These are phyloP conservation scores for Leccinum cinnamomeum DNA, from an alignment of 1,284 basidiomycete species.

Conservation along the genomic window DNA sequence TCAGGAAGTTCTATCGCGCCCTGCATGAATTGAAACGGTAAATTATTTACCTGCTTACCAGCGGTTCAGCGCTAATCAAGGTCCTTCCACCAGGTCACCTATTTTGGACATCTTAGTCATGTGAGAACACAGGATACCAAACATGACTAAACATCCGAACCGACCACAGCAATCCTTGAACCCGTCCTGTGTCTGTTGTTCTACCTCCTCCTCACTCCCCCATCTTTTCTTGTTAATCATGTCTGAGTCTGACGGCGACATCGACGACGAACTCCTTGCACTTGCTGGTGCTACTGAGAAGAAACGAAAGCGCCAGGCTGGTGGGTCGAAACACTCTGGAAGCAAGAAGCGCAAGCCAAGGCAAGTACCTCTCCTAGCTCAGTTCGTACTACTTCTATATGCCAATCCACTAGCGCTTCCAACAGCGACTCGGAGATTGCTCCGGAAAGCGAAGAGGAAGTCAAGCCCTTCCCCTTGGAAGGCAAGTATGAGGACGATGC, in stretches of 20 bases:
- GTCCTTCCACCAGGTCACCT: not conserved
- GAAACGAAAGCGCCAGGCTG: slow-evolving; percentile 46
- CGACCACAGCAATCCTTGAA: not conserved
- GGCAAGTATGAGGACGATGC: slow-evolving; percentile 85
- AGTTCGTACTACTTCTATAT: slow-evolving; percentile 6
- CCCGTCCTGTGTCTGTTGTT: not conserved
- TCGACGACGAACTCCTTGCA: slow-evolving; percentile 67
- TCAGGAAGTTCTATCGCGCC: slow-evolving; percentile 22
- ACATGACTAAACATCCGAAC: slow-evolving; percentile 19
- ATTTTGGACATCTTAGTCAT: slow-evolving; percentile 11
- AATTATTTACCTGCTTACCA: not conserved
- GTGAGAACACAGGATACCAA: slow-evolving; percentile 20
- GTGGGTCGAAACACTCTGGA: slow-evolving; percentile 32
- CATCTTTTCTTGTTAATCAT: slow-evolving; percentile 37
- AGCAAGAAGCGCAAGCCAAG: slow-evolving; percentile 52
- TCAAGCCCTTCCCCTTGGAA: slow-evolving; percentile 87
- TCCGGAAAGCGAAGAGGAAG: slow-evolving; percentile 57
- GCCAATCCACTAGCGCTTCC: slow-evolving; percentile 27
- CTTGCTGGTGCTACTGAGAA: slow-evolving; percentile 61
- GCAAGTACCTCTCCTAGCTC: slow-evolving; percentile 36
- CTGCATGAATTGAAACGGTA: slow-evolving; percentile 8
- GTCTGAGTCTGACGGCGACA: slow-evolving; percentile 71
- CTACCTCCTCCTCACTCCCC: not conserved
- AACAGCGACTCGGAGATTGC: slow-evolving; percentile 53
- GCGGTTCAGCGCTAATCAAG: not conserved